Percentiles rank a stretch among this genome's conserved stretches.
Conservation (phyloP, 768 basidiomycete genomes). For the Podaxis sp. region DNA sequence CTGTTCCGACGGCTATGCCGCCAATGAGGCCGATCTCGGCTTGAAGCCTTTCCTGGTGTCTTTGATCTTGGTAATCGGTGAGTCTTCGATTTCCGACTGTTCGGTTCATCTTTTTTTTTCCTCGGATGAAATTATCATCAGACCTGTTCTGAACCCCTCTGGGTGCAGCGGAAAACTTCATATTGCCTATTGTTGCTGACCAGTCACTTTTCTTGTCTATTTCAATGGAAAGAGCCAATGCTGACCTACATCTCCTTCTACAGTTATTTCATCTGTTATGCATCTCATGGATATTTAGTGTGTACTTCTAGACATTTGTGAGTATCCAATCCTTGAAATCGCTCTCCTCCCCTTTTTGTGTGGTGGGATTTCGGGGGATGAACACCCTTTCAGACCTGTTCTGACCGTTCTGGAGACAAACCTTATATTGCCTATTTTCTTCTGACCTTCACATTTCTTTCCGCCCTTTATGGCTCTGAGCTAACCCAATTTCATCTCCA, state of each 20-base stretch:
- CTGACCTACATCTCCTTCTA: not conserved
- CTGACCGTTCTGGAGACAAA: slow-evolving; percentile 8
- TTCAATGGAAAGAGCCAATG: not conserved
- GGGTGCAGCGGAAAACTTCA: slow-evolving; percentile 45
- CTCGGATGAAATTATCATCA: slow-evolving; percentile 49
- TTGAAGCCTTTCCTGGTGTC: slow-evolving; percentile 20
- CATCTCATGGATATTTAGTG: not conserved
- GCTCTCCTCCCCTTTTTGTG: not conserved
- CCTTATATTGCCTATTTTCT: slow-evolving; percentile 3
- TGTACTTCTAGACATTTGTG: slow-evolving; percentile 3
- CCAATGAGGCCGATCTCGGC: slow-evolving; percentile 49
- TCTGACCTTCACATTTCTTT: not conserved
- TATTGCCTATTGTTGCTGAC: slow-evolving; percentile 52
- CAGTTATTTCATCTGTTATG: not conserved
- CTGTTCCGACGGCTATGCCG: slow-evolving; percentile 52
- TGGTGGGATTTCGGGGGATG: not conserved
- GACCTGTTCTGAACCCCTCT: slow-evolving; percentile 59
- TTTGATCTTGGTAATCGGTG: slow-evolving; percentile 26
- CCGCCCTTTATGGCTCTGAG: not conserved
- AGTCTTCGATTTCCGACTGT: slow-evolving; percentile 21
- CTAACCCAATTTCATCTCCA: not conserved
- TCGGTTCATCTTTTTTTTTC: slow-evolving; percentile 10
- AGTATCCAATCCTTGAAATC: not conserved
- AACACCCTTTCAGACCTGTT: slow-evolving; percentile 9
- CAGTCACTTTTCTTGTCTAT: slow-evolving; percentile 3